Evolutionary conservation across 495 filamentous ascomycete species (phyloP), one percentile per base, ranked within the genome.

Genomic region (Thermothielavioides terrestris): DNA sequence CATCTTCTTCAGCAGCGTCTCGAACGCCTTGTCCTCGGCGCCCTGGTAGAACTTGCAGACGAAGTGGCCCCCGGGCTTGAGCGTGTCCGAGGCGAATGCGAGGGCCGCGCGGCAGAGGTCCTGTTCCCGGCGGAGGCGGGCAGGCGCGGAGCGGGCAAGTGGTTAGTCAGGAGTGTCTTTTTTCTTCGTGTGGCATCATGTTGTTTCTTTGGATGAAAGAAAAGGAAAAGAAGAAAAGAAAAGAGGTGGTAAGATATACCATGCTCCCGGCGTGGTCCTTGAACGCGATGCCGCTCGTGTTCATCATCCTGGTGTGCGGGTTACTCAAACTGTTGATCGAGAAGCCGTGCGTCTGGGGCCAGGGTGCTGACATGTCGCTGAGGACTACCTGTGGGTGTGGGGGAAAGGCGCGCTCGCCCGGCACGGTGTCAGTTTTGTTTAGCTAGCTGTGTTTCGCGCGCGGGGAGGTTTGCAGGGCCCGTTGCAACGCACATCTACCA

Each of bases 331-430:
- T 92, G 69, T 77, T 86, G 70, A 84, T 82, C 73, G 80, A 83
- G 70, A 83, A 88, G 34, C 84, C 84, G 59, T 77, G 77, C 27
- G 78, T 81, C 73, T 86, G 84, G 55, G 76, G 68, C 89, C 88
- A 95, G 86, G 92, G 90, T 73, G 76, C 91, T 72, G 80, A 98
- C 92, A 98, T 98, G 83, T 98, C 92, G 77, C 87, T 94, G 58
- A 98, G 70, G 58, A 98, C 85, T 60, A 98, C 53, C 71, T 76
- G 52, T 32, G 18, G 10, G 22, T 25, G 20, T n/a, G n/a, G n/a
- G 28, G 54, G 62, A 15, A 65, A 54, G 17, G 34, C 45, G 26
- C 17, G 27, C 2, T 15, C 18, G 42, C 42, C 8, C 15, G n/a
- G n/a, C n/a, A n/a, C 18, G 32, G 45, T 18, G 21, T 44, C 18